Base-by-base conservation (phyloP, 208 protist genomes). In the Crithidia fasciculata region DNA sequence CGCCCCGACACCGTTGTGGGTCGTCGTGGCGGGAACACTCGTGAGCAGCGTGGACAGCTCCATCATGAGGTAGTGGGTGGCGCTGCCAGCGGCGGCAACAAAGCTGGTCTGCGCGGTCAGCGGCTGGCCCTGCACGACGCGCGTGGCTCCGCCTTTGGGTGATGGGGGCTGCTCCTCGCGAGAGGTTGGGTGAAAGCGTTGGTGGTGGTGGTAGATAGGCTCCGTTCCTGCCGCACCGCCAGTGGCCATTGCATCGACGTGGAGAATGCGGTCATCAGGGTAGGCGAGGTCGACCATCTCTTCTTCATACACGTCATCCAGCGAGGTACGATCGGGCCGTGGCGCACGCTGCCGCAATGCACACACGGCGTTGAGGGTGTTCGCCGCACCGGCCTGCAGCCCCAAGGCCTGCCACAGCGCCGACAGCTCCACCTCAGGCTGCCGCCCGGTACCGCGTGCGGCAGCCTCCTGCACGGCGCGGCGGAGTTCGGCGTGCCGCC, bases 291-390 rank as follows among this genome's bases (percentile, higher is more conserved):
- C 74, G 4, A 69, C 68, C 60, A 74, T 4, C 66, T 74, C 67
- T 55, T 80, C 74, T 41, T 74, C 66, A 61, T 80, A 80, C 2
- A 80, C 53, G 53, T 80, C 66, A 9, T 72, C 67, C 5, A 80
- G 67, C 28, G 43, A 56, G 13, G 50, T 60, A 63, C 64, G 72
- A 40, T 45, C 40, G 8, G 62, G 62, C 6, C 41, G 64, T 16
- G 72, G 40, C 44, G 18, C 37, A 18, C 45, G 47, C 37, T 71
- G 64, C 0, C 60, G 73, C 52, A 64, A 52, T 18, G 45, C 12
- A 8, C 49, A 65, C 18, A 72, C 65, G 2, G n/a, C 5, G 6
- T 39, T 44, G 47, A 76, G 37, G 18, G 19, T 66, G 16, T 69
- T 5, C 40, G 39, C n/a, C 5, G 68, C n/a, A 2, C 28, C 19